A percentile compares a stretch with the other conserved stretches of the same genome.
phyloP scores from a whole-genome alignment of 2,329 filamentous ascomycete genomes.

The Aspergillus felis region DNA sequence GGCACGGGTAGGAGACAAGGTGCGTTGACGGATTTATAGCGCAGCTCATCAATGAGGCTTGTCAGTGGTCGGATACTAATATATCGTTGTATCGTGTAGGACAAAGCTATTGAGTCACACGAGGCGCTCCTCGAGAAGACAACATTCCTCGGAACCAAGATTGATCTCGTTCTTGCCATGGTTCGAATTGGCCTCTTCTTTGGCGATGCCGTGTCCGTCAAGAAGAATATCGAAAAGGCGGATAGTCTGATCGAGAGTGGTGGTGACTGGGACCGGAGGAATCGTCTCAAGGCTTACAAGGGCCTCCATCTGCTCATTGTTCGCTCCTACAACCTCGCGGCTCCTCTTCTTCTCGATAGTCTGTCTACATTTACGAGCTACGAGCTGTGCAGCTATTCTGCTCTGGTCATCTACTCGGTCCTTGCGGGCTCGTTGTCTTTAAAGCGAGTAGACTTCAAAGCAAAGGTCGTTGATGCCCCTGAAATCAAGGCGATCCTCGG shows the following conservation, averaged over 20 bases:
- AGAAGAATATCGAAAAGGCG: conserved; percentile 89
- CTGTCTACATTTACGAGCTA: conserved; percentile 98
- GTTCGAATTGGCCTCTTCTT: conserved; percentile 96
- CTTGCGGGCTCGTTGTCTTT: conserved; percentile 90
- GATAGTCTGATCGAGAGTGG: conserved; percentile 88
- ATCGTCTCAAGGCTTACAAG: conserved; percentile 97
- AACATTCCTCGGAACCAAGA: conserved; percentile 93
- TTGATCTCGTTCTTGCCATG: conserved; percentile 93
- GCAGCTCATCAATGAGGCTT: not conserved
- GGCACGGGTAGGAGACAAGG: conserved; percentile 94
- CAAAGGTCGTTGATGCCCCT: conserved; percentile 95
- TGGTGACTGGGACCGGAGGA: conserved; percentile 97
- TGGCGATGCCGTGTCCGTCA: conserved; percentile 84
- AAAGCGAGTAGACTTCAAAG: conserved; percentile 97
- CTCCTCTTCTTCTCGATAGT: conserved; percentile 91
- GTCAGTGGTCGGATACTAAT: conserved; percentile 1
- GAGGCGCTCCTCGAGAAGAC: conserved; percentile 96
- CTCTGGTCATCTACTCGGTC: conserved; percentile 90
- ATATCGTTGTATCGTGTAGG: conserved; percentile 49
- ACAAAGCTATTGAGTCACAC: conserved; percentile 88
- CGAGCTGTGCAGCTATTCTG: conserved; percentile 95
- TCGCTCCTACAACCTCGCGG: conserved; percentile 83
- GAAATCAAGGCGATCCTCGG: conserved; percentile 98
- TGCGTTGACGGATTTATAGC: conserved; percentile 32
- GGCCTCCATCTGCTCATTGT: conserved; percentile 89